Conservation (phyloP, 1,139 yeast species). For the Scheffersomyces quercinus region DNA sequence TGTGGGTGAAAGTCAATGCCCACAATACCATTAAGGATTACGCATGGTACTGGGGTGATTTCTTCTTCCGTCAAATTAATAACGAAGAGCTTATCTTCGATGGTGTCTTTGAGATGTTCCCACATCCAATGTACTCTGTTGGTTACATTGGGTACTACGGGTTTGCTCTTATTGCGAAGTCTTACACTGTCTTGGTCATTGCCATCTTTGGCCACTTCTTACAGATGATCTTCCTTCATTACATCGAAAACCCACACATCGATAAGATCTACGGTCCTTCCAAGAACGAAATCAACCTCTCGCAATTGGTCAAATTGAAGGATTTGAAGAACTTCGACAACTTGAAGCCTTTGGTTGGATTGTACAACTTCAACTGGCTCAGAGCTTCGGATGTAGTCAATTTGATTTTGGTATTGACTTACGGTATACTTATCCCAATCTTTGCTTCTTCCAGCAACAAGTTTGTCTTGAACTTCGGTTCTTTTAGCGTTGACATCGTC, state of each 20-base stretch:
- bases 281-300: slow-evolving; percentile 37
- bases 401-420: slow-evolving; percentile 46
- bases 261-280: slow-evolving; percentile 71
- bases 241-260: slow-evolving; percentile 86
- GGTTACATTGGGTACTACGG: slow-evolving; percentile 91
- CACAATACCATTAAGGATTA: slow-evolving; percentile 87
- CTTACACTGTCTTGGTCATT: slow-evolving; percentile 69
- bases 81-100: slow-evolving; percentile 80
- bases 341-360: slow-evolving; percentile 59
- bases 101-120: slow-evolving; percentile 89
- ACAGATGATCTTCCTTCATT: slow-evolving; percentile 75
- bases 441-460: slow-evolving; percentile 31
- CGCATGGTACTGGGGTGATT: slow-evolving; percentile 97
- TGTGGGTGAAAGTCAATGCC: slow-evolving; percentile 88
- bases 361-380: slow-evolving; percentile 64
- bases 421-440: slow-evolving; percentile 46
- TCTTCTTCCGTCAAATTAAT: slow-evolving; percentile 76
- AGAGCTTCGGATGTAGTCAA: slow-evolving; percentile 68
- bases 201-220: slow-evolving; percentile 77
- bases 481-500: slow-evolving; percentile 18
- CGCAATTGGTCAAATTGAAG: slow-evolving; percentile 39
- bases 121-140: slow-evolving; percentile 92
- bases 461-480: slow-evolving; percentile 2
- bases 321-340: slow-evolving; percentile 45
- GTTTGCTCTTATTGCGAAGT: slow-evolving; percentile 73